Conservation (phyloP, 805 yeast species). For the Kluyveromyces nonfermentans region DNA sequence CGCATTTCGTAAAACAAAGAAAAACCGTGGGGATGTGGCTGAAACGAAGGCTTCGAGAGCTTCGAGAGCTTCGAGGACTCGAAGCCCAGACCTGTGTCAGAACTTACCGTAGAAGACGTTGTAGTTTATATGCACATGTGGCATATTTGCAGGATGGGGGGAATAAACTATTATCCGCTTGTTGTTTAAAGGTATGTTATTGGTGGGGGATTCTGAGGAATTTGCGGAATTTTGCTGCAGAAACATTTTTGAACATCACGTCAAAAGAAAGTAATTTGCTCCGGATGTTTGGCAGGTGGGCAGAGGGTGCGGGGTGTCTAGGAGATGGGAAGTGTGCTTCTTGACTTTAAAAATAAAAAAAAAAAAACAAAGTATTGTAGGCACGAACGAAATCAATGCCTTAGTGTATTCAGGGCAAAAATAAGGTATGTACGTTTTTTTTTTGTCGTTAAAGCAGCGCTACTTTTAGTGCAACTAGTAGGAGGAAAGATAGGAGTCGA, state of each 20-base stretch:
- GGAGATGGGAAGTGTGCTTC: background rate
- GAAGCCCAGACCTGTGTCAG: too few species aligned
- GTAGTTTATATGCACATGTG: too few species aligned
- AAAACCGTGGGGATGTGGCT: too few species aligned
- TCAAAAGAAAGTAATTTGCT: background rate
- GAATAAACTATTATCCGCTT: background rate
- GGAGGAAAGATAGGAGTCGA: background rate
- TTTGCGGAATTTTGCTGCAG: background rate
- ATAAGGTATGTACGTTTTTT: background rate
- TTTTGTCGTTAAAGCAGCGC: too few species aligned
- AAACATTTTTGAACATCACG: background rate
- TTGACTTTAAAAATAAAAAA: background rate
- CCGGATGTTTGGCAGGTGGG: too few species aligned
- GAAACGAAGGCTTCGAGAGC: too few species aligned
- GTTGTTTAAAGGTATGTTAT: background rate
- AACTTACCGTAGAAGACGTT: too few species aligned
- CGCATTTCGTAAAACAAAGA: too few species aligned
- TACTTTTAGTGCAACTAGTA: too few species aligned
- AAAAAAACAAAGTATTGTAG: background rate
- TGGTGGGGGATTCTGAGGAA: background rate
- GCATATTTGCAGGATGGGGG: too few species aligned
- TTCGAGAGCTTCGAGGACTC: too few species aligned
- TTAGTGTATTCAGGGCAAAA: background rate
- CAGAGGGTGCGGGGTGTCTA: too few species aligned
- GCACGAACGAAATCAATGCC: background rate